Evolutionary conservation across 1,139 yeast species (phyloP), one percentile per base, ranked within the genome.

Genomic region (Yamadazyma dendronema): DNA sequence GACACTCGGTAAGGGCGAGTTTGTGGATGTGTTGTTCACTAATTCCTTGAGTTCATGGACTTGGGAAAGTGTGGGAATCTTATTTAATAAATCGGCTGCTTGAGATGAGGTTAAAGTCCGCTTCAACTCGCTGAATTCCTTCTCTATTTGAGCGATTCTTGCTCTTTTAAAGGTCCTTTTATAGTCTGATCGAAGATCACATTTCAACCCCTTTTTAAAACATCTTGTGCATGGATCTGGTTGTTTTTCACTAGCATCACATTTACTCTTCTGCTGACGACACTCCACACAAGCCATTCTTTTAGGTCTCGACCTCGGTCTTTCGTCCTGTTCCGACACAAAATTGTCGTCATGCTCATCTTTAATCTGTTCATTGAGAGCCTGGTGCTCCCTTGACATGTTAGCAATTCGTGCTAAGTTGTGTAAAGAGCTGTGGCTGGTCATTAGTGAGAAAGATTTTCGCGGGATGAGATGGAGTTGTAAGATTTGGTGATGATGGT

Each of bases 201-300:
- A 92, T 14, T 69, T 67, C 5, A 84, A 67, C 7, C 78, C 76
- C 52, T 86, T 79, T 56, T 84, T 85, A 11, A 64, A 54, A 57
- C 97, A 92, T 44, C 96, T 67, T 0, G 90, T 67, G 53, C 98
- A 92, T 1, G 96, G 85, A n/a, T 69, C 67, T 0, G 96, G 96
- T 31, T 79, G 77, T 38, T 68, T 72, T 43, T 84, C 89, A 44
- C 75, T 79, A 8, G 96, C 95, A 58, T 88, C 95, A 62, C 97
- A 92, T 47, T 83, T 78, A 17, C 92, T 60, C 61, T 92, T 92
- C 57, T 92, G 98, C 59, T 92, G 98, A 14, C 98, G 76, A 56
- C 98, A 92, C 55, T 90, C 96, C 2, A 87, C 89, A 65, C 98
- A 92, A 0, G 97, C 97, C 58, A 89, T 81, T 44, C 82, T 74